Evolutionary conservation across 805 yeast species (phyloP), one percentile per base, ranked within the genome.

Genomic region (Candida tibetensis): DNA sequence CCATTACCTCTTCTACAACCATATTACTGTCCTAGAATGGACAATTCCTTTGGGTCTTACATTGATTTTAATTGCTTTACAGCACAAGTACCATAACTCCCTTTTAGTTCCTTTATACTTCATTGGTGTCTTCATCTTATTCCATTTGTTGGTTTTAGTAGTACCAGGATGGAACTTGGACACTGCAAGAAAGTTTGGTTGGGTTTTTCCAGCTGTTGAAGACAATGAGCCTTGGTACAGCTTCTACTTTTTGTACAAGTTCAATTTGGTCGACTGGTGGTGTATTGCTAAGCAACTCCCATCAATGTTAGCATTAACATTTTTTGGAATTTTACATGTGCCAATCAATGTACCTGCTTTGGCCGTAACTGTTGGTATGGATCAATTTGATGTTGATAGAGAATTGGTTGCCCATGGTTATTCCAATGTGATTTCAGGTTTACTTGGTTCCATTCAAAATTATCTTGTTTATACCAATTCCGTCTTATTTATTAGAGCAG

Each of bases 271-370:
- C n/a, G 79, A 86, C 58, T 87, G 95, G 93, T 54, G 64, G 44
- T 71, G 81, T 19, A 70, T 93, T 17, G 33, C 79, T 2, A 65
- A 72, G 37, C 87, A 89, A 52, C 44, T 89, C 14, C 99, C 99
- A 4, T 84, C 95, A 2, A 93, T 93, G 96, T 64, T 91, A 39
- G 99, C 99, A 0, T 69, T 93, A 46, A 90, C 98, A 0, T 93
- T 93, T 57, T 93, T 93, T 54, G 99, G 99, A 9, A 84, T 93
- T 28, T 66, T 93, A 39, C 99, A 93, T 53, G 99, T 93, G 8
- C 99, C 99, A 3, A 93, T 93, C 43, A 93, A 93, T 57, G 97
- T 93, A 10, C 99, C 99, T 1, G 98, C 99, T 0, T 71, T 93
- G 32, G 97, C 98, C 0, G 93, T 90, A 13, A 84, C 95, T 4